These are phyloP conservation scores for Cardiosporidium cionae DNA, from an alignment of 169 alveolate species.

Conservation along the genomic window DNA sequence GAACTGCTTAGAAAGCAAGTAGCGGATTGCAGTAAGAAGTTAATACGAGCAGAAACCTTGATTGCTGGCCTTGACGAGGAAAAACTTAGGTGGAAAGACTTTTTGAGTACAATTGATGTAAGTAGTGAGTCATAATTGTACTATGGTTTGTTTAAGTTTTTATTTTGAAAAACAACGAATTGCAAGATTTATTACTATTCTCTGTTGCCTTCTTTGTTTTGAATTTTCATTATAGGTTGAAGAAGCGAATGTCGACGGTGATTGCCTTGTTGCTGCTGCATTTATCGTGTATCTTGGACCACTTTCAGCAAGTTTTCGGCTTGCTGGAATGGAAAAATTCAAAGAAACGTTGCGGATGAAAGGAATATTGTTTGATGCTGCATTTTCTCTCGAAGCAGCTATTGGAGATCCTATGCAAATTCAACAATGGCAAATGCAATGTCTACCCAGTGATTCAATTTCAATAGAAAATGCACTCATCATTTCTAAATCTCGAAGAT, in stretches of 20 bases:
- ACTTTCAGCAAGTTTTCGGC: slow-evolving; percentile 72
- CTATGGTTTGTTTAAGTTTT: too few species aligned
- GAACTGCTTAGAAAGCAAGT: slow-evolving; percentile 63
- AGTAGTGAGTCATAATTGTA: slow-evolving; percentile 50
- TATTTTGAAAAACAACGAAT: too few species aligned
- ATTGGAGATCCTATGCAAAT: slow-evolving; percentile 81
- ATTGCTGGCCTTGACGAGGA: slow-evolving; percentile 87
- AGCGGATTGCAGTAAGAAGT: slow-evolving; percentile 56
- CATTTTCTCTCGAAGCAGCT: slow-evolving; percentile 50
- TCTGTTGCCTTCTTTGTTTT: not conserved
- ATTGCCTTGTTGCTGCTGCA: slow-evolving; percentile 67
- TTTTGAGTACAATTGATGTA: slow-evolving; percentile 73
- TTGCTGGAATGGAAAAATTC: slow-evolving; percentile 55
- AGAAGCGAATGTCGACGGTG: slow-evolving; percentile 65
- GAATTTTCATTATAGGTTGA: not conserved
- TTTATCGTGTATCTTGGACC: slow-evolving; percentile 79
- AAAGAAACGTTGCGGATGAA: slow-evolving; percentile 39
- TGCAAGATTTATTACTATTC: not conserved
- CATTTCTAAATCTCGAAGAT: slow-evolving; percentile 50
- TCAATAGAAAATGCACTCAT: slow-evolving; percentile 67
- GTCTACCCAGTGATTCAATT: slow-evolving; percentile 59
- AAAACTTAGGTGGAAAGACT: slow-evolving; percentile 85
- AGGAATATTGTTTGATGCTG: slow-evolving; percentile 58
- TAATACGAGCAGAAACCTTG: slow-evolving; percentile 82
- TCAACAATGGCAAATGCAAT: slow-evolving; percentile 77